Base-by-base conservation (phyloP, 2,329 filamentous ascomycete species). In the Apiospora kogelbergensis region DNA sequence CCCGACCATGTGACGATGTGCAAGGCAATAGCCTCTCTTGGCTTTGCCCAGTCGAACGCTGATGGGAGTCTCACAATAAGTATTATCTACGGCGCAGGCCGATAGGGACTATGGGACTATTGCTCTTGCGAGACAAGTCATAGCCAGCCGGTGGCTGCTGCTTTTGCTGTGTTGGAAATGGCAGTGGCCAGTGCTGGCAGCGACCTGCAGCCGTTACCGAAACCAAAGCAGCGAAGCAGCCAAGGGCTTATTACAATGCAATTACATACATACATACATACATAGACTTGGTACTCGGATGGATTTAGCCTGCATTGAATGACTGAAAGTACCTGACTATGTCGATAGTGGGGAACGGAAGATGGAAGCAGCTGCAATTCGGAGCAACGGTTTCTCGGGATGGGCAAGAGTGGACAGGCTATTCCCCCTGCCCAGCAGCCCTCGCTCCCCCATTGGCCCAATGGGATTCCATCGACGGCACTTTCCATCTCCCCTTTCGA, bases 351-450 rank as follows among this genome's bases (percentile, higher is more conserved):
- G 48, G 26, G 48, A 57, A 20, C 6, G 48, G 48, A 30, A 57
- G 13, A 57, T 57, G 48, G 48, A 57, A 57, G 48, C 48, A 57
- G 24, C 26, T 57, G 30, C 44, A 46, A 22, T 46, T 46, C 48
- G 48, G 48, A 33, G 53, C 30, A 60, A 60, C 53, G 53, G 53
- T 37, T 60, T 33, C 53, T 60, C 48, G 48, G 48, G 53, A 37
- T 37, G 7, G 26, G 30, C 30, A 37, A 53, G 24, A 60, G 33
- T 37, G 30, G 53, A 42, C 40, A 42, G 53, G 53, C 30, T 37
- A 60, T 60, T 37, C 53, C 53, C 53, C 46, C 46, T n/a, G n/a
- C 20, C 17, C 42, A n/a, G 20, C 17, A 45, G 42, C 46, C 22
- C 26, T 53, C 10, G 22, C 46, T 53, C 5, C 46, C 46, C 30